phyloP scores from a whole-genome alignment of 73 alveolate species.

The Strombidium stylifer region DNA sequence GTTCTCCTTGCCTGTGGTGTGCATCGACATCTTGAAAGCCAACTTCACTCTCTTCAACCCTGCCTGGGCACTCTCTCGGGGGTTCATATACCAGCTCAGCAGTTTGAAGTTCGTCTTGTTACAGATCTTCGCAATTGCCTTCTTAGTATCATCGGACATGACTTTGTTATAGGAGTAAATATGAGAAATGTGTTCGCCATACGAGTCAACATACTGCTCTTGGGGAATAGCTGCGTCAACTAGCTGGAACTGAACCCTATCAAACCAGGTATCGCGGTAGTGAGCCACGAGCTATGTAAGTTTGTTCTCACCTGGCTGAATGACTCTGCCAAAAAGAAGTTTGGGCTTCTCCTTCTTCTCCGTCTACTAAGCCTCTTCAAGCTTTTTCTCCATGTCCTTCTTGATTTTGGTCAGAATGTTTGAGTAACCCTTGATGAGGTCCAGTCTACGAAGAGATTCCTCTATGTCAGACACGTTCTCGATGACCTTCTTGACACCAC shows the following conservation, averaged over 20 bases:
- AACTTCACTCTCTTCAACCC: conserved; percentile 66
- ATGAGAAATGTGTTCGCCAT: conserved; percentile 56
- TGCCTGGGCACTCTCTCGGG: conserved; percentile 62
- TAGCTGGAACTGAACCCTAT: conserved; percentile 40
- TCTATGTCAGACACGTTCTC: background rate
- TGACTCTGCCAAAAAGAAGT: background rate
- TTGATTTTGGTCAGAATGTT: background rate
- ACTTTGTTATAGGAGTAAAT: conserved; percentile 88
- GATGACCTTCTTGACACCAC: too few relatives aligned
- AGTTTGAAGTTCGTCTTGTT: conserved; percentile 76
- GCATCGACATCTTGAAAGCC: conserved; percentile 73
- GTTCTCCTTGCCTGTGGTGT: conserved; percentile 82
- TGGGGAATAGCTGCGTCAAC: conserved; percentile 46
- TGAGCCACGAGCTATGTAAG: conserved; percentile 19
- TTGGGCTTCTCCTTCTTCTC: too few relatives aligned
- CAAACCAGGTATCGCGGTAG: conserved; percentile 43
- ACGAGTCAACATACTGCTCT: conserved; percentile 7
- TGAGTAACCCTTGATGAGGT: too few relatives aligned
- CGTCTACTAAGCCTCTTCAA: too few relatives aligned
- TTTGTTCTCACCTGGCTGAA: background rate
- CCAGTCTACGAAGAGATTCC: background rate
- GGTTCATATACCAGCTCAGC: conserved; percentile 85
- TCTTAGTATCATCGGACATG: conserved; percentile 75
- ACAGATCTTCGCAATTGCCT: conserved; percentile 74
- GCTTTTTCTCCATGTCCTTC: background rate